Percentiles rank a stretch among this genome's conserved stretches.
Conservation (phyloP, 1,284 basidiomycete genomes). For the Cystobasidium pallidum region DNA sequence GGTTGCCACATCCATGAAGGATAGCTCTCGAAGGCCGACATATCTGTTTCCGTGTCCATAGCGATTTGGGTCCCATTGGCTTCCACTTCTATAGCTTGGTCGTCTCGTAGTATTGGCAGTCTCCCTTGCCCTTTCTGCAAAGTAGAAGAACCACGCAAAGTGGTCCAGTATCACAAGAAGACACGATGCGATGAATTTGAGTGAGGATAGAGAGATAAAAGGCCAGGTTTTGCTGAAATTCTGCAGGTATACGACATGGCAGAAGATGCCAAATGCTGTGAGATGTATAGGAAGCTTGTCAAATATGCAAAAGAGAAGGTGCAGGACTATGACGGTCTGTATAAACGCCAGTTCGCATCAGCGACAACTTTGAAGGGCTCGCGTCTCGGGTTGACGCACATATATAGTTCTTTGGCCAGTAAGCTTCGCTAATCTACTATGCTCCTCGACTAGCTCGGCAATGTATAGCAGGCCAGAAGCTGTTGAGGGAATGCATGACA, state of each 20-base stretch:
- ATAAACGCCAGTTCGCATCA: neutral
- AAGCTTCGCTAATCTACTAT: conserved; percentile 75
- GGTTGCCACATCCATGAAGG: conserved; percentile 84
- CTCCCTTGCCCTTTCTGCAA: conserved; percentile 44
- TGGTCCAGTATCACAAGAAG: conserved; percentile 80
- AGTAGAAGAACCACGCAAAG: conserved; percentile 61
- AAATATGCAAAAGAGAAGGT: conserved; percentile 73
- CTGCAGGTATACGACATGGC: conserved; percentile 78
- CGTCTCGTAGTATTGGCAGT: conserved; percentile 48
- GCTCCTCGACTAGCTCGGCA: conserved; percentile 91
- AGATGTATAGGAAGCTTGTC: conserved; percentile 77
- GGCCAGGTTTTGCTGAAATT: conserved; percentile 90
- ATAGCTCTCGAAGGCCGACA: conserved; percentile 46
- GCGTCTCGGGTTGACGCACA: conserved; percentile 62
- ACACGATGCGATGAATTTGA: conserved; percentile 80
- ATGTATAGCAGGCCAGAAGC: conserved; percentile 86
- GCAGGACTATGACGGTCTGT: conserved; percentile 63
- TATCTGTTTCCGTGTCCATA: conserved; percentile 20
- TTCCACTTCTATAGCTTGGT: conserved; percentile 30
- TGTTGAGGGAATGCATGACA: conserved; percentile 54
- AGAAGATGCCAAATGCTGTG: conserved; percentile 74
- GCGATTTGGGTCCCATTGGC: conserved; percentile 30
- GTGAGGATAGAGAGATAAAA: conserved; percentile 80
- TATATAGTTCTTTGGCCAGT: conserved; percentile 81
- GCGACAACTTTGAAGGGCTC: neutral